Percentiles rank a stretch among this genome's conserved stretches.
Evolutionary conservation across 805 yeast species (phyloP).

Genomic region (Komagataella pseudopastoris): DNA sequence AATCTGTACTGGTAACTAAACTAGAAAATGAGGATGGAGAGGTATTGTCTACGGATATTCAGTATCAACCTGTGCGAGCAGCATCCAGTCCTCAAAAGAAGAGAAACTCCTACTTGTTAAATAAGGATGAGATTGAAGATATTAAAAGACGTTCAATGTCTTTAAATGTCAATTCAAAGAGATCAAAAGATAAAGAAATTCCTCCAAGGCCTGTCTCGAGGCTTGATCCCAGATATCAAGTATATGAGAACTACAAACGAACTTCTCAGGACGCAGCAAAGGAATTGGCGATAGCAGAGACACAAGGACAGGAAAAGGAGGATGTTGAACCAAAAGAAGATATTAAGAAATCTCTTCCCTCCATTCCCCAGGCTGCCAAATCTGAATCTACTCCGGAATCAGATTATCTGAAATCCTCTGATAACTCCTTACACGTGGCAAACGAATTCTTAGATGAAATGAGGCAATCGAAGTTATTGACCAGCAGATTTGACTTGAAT

Average conservation of each 20-base stretch:
- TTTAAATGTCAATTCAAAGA: background rate
- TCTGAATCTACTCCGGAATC: background rate
- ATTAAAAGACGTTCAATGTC: constrained; percentile 16
- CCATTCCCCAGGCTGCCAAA: background rate
- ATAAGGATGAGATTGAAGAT: constrained; percentile 28
- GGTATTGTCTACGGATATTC: background rate
- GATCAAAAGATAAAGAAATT: background rate
- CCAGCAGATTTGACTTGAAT: constrained; percentile 23
- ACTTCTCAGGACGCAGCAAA: constrained; percentile 25
- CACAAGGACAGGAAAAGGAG: background rate
- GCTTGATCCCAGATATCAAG: constrained; percentile 42
- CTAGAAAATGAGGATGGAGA: background rate
- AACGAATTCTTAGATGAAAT: constrained; percentile 31
- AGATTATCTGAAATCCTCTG: background rate
- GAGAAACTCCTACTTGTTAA: constrained; percentile 23
- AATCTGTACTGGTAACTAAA: background rate
- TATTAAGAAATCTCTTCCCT: background rate
- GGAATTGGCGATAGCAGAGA: constrained; percentile 1
- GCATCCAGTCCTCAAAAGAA: constrained; percentile 15
- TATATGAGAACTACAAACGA: constrained; percentile 30
- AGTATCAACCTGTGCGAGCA: constrained; percentile 12
- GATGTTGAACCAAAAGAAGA: background rate
- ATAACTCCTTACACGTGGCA: constrained; percentile 11
- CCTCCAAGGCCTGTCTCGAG: constrained; percentile 29
- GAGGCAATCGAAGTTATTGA: constrained; percentile 27